Evolutionary conservation across 2,329 filamentous ascomycete genomes (phyloP), one percentile per base, ranked within the genome.

Genomic region (Stachybotrys chartarum): DNA sequence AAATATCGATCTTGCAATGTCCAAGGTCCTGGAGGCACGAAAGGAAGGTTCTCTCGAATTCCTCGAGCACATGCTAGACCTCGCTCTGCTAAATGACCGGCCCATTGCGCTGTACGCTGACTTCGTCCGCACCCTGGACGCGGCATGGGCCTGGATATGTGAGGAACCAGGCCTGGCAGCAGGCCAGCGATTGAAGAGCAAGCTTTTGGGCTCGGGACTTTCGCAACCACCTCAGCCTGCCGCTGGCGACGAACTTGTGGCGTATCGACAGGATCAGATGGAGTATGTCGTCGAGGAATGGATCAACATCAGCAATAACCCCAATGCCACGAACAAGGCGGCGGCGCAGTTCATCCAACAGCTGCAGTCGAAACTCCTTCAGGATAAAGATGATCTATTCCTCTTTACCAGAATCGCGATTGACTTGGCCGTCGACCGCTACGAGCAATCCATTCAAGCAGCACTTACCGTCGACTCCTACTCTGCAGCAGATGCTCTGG

Each of bases 221-320:
- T 61, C 72, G 3, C 71, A 73, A 44, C 68, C 72, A 7, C 60
- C 67, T 59, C 68, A 58, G 79, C 60, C 70, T 47, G 78, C 54
- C 70, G 78, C 78, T 32, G 83, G 80, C 24, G 82, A 86, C 55
- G 79, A 83, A 52, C 62, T 65, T 35, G 54, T 52, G 45, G 70
- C 75, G 45, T 78, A 82, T 35, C 86, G 86, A 61, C 84, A 86
- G 59, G 90, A 96, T 58, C 91, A 97, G 69, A 84, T 96, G 72
- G 91, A 95, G 63, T 97, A 99, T 67, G 81, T 97, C 18, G 97
- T 99, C 65, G 91, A 93, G 48, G 94, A 99, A 73, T 99, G 94
- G 94, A 83, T 93, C 31, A 85, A 87, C 57, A 81, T 97, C 7
- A 87, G 81, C 73, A 88, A 88, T 70, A 90, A 91, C 63, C 81